A percentile compares a stretch with the other conserved stretches of the same genome.
Conservation (phyloP, 495 filamentous ascomycete species). For the Xylaria longipes region DNA sequence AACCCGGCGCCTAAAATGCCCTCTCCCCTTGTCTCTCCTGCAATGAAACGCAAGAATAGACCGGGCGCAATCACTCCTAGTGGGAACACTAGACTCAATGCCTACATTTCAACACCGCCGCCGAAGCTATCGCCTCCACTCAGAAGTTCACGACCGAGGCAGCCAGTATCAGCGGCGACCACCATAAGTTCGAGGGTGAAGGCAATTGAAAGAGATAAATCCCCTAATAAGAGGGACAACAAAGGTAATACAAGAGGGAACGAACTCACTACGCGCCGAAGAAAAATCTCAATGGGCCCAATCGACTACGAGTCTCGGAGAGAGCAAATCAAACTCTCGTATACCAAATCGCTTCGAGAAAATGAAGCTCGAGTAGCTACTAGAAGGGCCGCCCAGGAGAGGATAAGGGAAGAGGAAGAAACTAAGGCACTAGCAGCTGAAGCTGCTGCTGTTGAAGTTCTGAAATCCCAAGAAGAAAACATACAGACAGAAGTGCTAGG, state of each 20-base stretch:
- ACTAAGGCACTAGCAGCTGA: slow-evolving; percentile 27
- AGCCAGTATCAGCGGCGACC: slow-evolving; percentile 76
- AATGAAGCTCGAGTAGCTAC: slow-evolving; percentile 64
- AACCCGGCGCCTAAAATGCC: slow-evolving; percentile 48
- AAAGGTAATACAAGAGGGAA: slow-evolving; percentile 44
- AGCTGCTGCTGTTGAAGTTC: slow-evolving; percentile 23
- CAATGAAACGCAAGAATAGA: slow-evolving; percentile 34
- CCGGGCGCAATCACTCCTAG: slow-evolving; percentile 38
- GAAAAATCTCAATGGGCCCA: slow-evolving; percentile 63
- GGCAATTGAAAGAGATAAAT: slow-evolving; percentile 47
- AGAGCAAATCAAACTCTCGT: slow-evolving; percentile 78
- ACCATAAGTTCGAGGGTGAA: slow-evolving; percentile 70
- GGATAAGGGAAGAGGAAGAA: slow-evolving; percentile 52
- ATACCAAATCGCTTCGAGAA: slow-evolving; percentile 76
- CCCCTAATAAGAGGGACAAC: slow-evolving; percentile 45
- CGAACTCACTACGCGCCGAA: slow-evolving; percentile 45
- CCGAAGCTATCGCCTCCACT: slow-evolving; percentile 70
- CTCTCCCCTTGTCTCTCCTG: slow-evolving; percentile 39
- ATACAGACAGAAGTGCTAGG: slow-evolving; percentile 23
- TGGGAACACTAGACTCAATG: slow-evolving; percentile 56
- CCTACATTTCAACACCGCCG: slow-evolving; percentile 56
- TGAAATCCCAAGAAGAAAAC: slow-evolving; percentile 21
- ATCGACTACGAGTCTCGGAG: slow-evolving; percentile 81
- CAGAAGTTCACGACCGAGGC: slow-evolving; percentile 80
- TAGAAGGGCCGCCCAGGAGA: slow-evolving; percentile 50